Evolutionary conservation across 164 flowering plant species (phyloP).

Genomic region (Akebia trifoliata): DNA sequence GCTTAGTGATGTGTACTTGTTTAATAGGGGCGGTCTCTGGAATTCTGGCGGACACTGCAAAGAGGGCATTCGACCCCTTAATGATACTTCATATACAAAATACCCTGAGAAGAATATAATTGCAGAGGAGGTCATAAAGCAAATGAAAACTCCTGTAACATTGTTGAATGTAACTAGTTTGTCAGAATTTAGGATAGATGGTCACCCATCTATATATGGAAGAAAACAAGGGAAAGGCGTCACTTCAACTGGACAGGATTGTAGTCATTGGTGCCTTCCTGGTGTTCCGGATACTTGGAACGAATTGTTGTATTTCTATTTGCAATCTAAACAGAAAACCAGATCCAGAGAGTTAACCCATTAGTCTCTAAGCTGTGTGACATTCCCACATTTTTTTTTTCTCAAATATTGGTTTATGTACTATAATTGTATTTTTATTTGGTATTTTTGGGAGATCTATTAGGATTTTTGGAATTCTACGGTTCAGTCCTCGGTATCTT

Average conservation of each 20-base stretch:
- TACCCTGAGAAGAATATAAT: constrained; percentile 57
- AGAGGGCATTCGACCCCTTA: constrained; percentile 61
- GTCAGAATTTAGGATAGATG: constrained; percentile 77
- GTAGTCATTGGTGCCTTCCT: constrained; percentile 99
- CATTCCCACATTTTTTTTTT: no score
- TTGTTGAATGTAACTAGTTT: constrained; percentile 62
- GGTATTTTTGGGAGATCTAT: no score
- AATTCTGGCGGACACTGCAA: constrained; percentile 82
- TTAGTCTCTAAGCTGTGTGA: no score
- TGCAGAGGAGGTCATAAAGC: constrained; percentile 53
- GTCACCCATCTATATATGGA: constrained; percentile 89
- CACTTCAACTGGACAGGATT: constrained; percentile 54
- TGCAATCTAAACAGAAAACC: constrained; percentile 28
- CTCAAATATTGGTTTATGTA: no score
- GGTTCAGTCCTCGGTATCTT: no score
- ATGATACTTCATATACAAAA: constrained; percentile 23
- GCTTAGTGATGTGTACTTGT: constrained; percentile 3
- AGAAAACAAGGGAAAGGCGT: constrained; percentile 29
- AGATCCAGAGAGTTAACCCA: constrained; percentile 9
- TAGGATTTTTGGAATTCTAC: no score
- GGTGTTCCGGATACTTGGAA: constrained; percentile 98
- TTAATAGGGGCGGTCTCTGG: constrained; percentile 83
- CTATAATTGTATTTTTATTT: no score
- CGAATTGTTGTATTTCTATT: constrained; percentile 63
- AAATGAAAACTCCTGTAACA: constrained; percentile 74